These are phyloP conservation scores for Globisporangium acanthophoron DNA, from an alignment of 352 stramenopile species.

Conservation along the genomic window DNA sequence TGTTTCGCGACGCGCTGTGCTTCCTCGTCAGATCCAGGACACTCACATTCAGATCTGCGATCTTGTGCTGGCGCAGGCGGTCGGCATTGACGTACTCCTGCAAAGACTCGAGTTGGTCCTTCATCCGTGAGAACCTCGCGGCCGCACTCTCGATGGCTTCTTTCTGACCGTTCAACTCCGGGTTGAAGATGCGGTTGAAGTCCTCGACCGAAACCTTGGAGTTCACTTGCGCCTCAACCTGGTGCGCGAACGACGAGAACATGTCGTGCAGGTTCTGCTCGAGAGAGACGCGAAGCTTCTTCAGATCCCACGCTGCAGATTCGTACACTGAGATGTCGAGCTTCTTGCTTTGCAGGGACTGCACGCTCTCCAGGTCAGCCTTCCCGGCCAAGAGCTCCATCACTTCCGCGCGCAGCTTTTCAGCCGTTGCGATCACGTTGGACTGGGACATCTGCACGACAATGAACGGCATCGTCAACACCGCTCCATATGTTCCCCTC, in stretches of 20 bases:
- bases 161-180: conserved; percentile 40
- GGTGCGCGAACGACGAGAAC: conserved; percentile 48
- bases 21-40: conserved; percentile 47
- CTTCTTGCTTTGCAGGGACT: conserved; percentile 40
- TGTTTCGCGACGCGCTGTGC: conserved; percentile 33
- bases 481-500: not conserved
- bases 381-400: conserved; percentile 30
- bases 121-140: conserved; percentile 42
- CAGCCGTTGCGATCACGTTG: conserved; percentile 26
- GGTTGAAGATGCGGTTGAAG: conserved; percentile 64
- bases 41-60: conserved; percentile 39
- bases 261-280: conserved; percentile 57
- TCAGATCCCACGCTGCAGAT: conserved; percentile 38
- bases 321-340: conserved; percentile 65
- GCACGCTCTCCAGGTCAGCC: conserved; percentile 25
- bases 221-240: conserved; percentile 46
- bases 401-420: conserved; percentile 29
- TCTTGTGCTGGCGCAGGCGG: conserved; percentile 35
- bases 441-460: conserved; percentile 29
- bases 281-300: conserved; percentile 41
- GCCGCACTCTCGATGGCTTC: conserved; percentile 41
- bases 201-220: conserved; percentile 54
- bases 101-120: conserved; percentile 36
- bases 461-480: not conserved
- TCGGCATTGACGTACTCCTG: conserved; percentile 43